These are phyloP conservation scores for Monosporascus sp. DNA, from an alignment of 2,329 filamentous ascomycete genomes.

Conservation along the genomic window DNA sequence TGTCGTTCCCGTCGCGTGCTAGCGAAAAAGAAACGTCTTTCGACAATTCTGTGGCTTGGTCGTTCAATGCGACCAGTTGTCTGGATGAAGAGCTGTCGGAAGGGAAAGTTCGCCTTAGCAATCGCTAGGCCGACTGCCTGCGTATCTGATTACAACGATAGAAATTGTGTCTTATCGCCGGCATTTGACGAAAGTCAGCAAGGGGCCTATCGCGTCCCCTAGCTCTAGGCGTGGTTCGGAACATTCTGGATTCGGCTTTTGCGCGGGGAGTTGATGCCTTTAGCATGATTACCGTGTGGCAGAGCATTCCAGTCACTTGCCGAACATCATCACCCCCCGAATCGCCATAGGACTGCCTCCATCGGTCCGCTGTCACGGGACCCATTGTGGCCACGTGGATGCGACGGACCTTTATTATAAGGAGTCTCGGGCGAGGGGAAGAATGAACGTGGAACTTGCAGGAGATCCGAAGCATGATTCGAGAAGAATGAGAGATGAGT, in stretches of 20 bases:
- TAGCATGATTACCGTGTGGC: constrained; percentile 3
- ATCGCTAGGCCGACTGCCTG: neutral
- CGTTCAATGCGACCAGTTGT: too few relatives aligned
- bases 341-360: neutral
- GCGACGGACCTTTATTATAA: too few relatives aligned
- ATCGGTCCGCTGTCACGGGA: neutral
- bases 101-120: neutral
- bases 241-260: constrained; percentile 2
- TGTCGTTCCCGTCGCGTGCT: neutral
- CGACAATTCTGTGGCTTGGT: neutral
- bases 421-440: too few relatives aligned
- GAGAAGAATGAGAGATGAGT: too few relatives aligned
- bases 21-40: neutral
- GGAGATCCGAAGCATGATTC: too few relatives aligned
- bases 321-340: neutral
- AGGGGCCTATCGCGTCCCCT: neutral
- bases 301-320: neutral
- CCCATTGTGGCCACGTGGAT: neutral
- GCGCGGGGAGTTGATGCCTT: constrained; percentile 2
- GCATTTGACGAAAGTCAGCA: neutral
- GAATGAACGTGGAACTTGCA: too few relatives aligned
- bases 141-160: neutral
- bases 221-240: constrained; percentile 7
- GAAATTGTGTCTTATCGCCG: neutral
- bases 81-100: too few relatives aligned